These are phyloP conservation scores for Salix arbutifolia DNA, from an alignment of 345 rosid species.

Conservation along the genomic window DNA sequence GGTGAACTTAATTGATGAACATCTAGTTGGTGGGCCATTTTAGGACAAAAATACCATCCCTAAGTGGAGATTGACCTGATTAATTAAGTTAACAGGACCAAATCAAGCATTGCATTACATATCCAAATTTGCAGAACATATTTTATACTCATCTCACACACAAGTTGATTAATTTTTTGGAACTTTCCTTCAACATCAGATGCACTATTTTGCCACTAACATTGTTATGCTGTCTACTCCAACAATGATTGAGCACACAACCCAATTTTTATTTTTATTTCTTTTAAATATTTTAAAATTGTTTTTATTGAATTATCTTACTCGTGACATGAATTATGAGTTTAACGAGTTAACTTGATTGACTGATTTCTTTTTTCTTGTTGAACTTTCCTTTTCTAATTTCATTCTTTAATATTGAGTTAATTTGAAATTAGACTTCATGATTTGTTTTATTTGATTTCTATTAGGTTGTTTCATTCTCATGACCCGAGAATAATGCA, in stretches of 20 bases:
- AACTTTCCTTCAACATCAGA: conserved; percentile 4
- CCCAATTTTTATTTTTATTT: not conserved
- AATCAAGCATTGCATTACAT: not conserved
- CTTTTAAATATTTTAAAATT: not conserved
- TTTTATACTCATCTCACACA: not conserved
- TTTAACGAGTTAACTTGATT: too few relatives aligned
- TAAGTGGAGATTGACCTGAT: conserved; percentile 1
- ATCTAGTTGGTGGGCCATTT: not conserved
- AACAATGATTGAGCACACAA: conserved; percentile 1
- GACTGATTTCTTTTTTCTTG: too few relatives aligned
- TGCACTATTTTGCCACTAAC: not conserved
- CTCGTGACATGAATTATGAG: too few relatives aligned
- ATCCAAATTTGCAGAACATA: not conserved
- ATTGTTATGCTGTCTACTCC: not conserved
- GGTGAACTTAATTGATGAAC: not conserved
- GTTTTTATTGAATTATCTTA: too few relatives aligned
- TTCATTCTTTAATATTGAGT: too few relatives aligned
- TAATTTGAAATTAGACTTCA: too few relatives aligned
- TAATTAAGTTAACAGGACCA: not conserved
- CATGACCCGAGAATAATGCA: too few relatives aligned
- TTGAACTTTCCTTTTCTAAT: too few relatives aligned
- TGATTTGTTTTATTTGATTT: too few relatives aligned
- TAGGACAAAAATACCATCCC: not conserved
- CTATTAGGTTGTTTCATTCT: too few relatives aligned
- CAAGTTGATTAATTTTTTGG: not conserved